Evolutionary conservation across 768 basidiomycete species (phyloP), one percentile per base, ranked within the genome.

Genomic region (Udeniomyces megalosporus): DNA sequence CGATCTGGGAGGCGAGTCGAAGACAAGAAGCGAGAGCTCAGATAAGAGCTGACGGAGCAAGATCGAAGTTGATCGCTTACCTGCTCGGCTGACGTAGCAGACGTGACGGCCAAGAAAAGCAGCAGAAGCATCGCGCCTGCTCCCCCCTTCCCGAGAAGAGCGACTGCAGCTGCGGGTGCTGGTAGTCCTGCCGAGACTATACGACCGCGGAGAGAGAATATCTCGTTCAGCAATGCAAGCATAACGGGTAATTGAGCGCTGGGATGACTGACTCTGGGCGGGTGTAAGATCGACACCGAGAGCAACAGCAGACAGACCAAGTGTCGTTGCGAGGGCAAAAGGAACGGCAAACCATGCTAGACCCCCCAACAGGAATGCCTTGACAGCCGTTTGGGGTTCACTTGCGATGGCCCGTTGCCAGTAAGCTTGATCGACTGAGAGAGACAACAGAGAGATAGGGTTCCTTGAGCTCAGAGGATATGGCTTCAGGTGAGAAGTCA

Each of bases 271-370:
- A n/a, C 47, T n/a, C n/a, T 92, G 85, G 0, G 75, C 79, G 1
- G 77, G 60, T 0, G 80, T 75, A 29, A 84, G 75, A 0, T 71
- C 66, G 24, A 73, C 82, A 20, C 75, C 77, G 17, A 96, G 79
- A 0, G 91, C 92, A 5, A 89, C 85, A 4, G 88, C 90, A 15
- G 88, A 80, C 1, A 96, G 78, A 10, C 92, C 92, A 45, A 95
- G 80, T 1, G 86, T 86, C 0, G 87, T 91, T 0, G 91, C 84
- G 67, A 96, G 82, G 7, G 69, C 71, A 71, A 91, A 88, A 0
- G 88, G 88, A 63, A 91, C 88, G 1, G 85, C 81, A 69, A 92
- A 89, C 91, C 92, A 95, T 1, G 88, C 85, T 8, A 91, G 71
- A 3, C 90, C 91, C 48, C 91, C 92, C 8, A 90, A 78, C 3